These are phyloP conservation scores for Coleophoma cylindrospora DNA, from an alignment of 2,329 filamentous ascomycete genomes.

Conservation along the genomic window DNA sequence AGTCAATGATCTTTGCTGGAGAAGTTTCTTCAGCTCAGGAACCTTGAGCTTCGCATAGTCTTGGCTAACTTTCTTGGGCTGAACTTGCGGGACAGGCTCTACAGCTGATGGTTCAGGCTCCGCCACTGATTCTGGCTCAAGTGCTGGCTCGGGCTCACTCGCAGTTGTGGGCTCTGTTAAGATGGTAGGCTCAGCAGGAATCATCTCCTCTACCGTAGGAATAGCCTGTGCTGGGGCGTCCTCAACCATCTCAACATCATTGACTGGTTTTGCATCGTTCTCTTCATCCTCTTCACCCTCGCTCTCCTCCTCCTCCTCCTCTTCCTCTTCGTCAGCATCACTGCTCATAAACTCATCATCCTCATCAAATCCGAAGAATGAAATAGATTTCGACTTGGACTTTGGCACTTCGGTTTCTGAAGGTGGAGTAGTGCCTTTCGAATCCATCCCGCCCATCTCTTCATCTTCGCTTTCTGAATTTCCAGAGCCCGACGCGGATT, in stretches of 20 bases:
- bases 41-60: conserved; percentile 32
- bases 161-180: not conserved
- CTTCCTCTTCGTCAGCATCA: conserved; percentile 46
- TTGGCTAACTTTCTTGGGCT: not conserved
- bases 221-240: conserved; percentile 4
- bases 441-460: conserved; percentile 19
- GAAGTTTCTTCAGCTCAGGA: conserved; percentile 20
- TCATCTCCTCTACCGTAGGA: not conserved
- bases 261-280: conserved; percentile 2
- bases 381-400: conserved; percentile 21
- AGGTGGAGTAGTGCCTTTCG: conserved; percentile 41
- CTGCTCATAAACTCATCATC: conserved; percentile 71
- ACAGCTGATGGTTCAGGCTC: conserved; percentile 1
- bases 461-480: conserved; percentile 26
- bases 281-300: conserved; percentile 18
- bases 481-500: conserved; percentile 32
- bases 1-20: not conserved
- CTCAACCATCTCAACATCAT: conserved; percentile 5
- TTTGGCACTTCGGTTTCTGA: conserved; percentile 33
- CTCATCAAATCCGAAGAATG: conserved; percentile 75
- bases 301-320: conserved; percentile 10
- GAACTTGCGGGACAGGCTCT: too few relatives aligned
- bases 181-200: not conserved
- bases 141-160: conserved; percentile 16
- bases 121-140: conserved; percentile 8